Evolutionary conservation across 768 basidiomycete genomes (phyloP), one percentile per base, ranked within the genome.

Genomic region (Boletus sp.): DNA sequence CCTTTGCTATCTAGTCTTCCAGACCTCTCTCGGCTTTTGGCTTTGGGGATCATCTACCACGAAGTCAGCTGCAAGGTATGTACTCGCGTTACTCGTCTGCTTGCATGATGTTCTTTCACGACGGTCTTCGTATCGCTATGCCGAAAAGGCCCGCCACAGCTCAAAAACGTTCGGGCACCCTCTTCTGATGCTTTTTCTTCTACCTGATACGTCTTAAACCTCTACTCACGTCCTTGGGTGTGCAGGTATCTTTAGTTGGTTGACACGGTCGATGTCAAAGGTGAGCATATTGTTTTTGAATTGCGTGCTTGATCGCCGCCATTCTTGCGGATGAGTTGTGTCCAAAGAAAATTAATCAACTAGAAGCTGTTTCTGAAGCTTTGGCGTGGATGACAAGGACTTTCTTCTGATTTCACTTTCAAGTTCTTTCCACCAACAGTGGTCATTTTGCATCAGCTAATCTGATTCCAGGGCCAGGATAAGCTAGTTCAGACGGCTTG

Each of bases 81-180:
- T 57, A 39, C 14, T 5, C 14, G 23, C 33, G 0, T 33, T 7
- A 8, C 6, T n/a, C 47, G 0, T 25, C 19, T 15, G 37, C 3
- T 37, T 40, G 8, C 7, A 53, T 60, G 66, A 65, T 67, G 69
- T 33, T 53, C 33, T 43, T 53, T 58, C 87, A 90, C 89, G 89
- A 91, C 89, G 89, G 89, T 91, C 89, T 90, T 88, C 89, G 89
- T 90, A 91, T 64, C 53, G 70, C 61, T 54, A 72, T 90, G 87
- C 85, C 89, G 89, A 91, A 91, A 88, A 68, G 82, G 89, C 89
- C 89, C 88, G 89, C 85, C 85, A 88, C 84, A 91, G 89, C 89
- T 91, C 89, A 90, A 78, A 78, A 41, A 58, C 64, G 42, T 71
- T 83, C 87, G 89, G 89, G 87, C 88, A 75, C 83, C 87, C 83